phyloP scores from a whole-genome alignment of 108 stramenopile species.

The Nitzschia inconspicua region DNA sequence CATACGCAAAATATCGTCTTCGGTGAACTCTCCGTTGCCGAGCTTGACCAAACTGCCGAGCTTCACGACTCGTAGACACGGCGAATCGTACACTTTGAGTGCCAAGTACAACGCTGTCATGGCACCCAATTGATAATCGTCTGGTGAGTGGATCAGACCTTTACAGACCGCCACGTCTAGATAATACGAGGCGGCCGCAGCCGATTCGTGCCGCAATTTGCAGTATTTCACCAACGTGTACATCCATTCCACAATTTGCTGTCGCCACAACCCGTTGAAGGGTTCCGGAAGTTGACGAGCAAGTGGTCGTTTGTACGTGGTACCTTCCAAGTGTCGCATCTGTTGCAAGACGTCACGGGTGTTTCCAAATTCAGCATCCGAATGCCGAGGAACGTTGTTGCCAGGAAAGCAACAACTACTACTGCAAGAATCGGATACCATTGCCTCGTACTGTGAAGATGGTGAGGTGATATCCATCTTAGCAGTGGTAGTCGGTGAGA shows the following conservation, averaged over 20 bases:
- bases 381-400: too few species aligned
- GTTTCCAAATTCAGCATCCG: too few species aligned
- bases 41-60: constrained; percentile 20
- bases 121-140: constrained; percentile 18
- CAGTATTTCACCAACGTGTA: constrained; percentile 23
- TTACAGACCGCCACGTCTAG: constrained; percentile 11
- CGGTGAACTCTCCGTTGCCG: constrained; percentile 16
- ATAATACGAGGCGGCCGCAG: constrained; percentile 10
- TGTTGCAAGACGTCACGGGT: constrained; percentile 1
- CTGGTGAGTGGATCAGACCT: constrained; percentile 4
- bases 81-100: constrained; percentile 26
- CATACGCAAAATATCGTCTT: constrained; percentile 19
- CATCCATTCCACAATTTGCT: constrained; percentile 31
- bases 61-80: constrained; percentile 3
- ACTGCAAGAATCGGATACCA: too few species aligned
- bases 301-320: constrained; percentile 15
- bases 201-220: constrained; percentile 20
- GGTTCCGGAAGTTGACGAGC: neutral
- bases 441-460: too few species aligned
- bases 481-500: too few species aligned
- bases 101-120: constrained; percentile 21
- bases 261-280: constrained; percentile 21
- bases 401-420: too few species aligned
- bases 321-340: constrained; percentile 4
- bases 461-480: too few species aligned